Base-by-base conservation (phyloP, 2,329 filamentous ascomycete species). In the Hymenoscyphus repandus region DNA sequence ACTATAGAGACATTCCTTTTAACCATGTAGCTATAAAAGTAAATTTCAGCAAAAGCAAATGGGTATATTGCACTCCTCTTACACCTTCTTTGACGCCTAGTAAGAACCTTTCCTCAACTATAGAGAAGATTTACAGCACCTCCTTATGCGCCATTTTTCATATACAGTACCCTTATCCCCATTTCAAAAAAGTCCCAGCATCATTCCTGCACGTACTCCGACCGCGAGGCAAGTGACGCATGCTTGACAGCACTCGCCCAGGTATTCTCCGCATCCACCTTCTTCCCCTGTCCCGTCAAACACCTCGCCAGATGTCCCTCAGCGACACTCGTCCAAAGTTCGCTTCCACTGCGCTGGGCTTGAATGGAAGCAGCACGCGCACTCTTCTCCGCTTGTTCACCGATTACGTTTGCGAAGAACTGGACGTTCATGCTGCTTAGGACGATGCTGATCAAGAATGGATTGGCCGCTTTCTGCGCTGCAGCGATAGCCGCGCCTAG, bases 401-500 rank as follows among this genome's bases (percentile, higher is more conserved):
- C 90, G 91, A 96, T 62, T 4, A 65, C 59, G 44, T 61, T 60
- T 5, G 51, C 51, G 49, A 67, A 68, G 48, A 96, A 86, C 46
- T 83, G 80, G 63, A 79, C 83, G 47, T 87, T 86, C 86, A 96
- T 95, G 57, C 93, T 84, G 59, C 84, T 90, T 52, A 96, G 79
- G 5, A 86, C 84, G 57, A 96, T 86, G 43, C 85, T 85, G n/a
- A 90, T 78, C 48, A 91, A 85, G 57, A 95, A 87, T 30, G 81
- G 81, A 65, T 96, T 96, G 49, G 76, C 75, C 7, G 86, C 83
- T 6, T 74, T 73, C 57, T 85, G 85, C 11, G 88, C 85, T 2
- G 82, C 80, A 36, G 78, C 77, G 38, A 96, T 77, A 2, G 90
- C 86, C 36, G 77, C 75, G 54, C 88, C 83, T 48, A 96, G 84